These are phyloP conservation scores for Paraconiothyrium brasiliense DNA, from an alignment of 2,329 filamentous ascomycete species.

Conservation along the genomic window DNA sequence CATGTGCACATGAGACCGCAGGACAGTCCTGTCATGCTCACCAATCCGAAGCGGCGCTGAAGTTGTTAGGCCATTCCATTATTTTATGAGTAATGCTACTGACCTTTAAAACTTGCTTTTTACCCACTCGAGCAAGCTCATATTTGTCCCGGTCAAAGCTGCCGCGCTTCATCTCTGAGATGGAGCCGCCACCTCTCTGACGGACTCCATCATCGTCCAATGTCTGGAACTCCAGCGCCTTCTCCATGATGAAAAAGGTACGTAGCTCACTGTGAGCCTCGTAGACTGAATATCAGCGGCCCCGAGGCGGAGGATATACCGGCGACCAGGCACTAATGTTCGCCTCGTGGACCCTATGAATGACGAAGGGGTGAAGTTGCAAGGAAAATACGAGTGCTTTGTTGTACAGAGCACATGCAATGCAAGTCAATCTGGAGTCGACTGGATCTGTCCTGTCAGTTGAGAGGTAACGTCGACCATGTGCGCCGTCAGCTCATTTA, in stretches of 20 bases:
- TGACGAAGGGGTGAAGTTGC: conserved; percentile 27
- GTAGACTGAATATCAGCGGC: background rate
- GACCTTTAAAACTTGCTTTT: conserved; percentile 49
- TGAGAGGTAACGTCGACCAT: conserved; percentile 42
- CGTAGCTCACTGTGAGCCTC: background rate
- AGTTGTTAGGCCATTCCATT: background rate
- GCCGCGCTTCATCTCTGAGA: conserved; percentile 36
- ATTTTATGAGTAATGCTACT: conserved; percentile 19
- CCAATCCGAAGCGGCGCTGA: conserved; percentile 49
- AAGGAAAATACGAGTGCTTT: conserved; percentile 29
- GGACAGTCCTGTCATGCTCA: conserved; percentile 49
- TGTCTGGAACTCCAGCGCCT: conserved; percentile 38
- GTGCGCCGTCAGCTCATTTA: conserved; percentile 40
- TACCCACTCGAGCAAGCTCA: conserved; percentile 47
- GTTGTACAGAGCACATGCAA: conserved; percentile 47
- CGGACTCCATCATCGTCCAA: conserved; percentile 38
- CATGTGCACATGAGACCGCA: conserved; percentile 51
- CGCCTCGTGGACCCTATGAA: conserved; percentile 13
- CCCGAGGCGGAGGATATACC: conserved; percentile 2
- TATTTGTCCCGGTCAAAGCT: conserved; percentile 44
- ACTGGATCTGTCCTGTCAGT: conserved; percentile 38
- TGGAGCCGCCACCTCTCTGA: conserved; percentile 30
- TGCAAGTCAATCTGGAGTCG: conserved; percentile 48
- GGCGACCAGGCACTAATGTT: conserved; percentile 7
- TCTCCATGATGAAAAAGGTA: conserved; percentile 36